phyloP scores from a whole-genome alignment of 2,329 filamentous ascomycete species.

The Exophiala spinifera region DNA sequence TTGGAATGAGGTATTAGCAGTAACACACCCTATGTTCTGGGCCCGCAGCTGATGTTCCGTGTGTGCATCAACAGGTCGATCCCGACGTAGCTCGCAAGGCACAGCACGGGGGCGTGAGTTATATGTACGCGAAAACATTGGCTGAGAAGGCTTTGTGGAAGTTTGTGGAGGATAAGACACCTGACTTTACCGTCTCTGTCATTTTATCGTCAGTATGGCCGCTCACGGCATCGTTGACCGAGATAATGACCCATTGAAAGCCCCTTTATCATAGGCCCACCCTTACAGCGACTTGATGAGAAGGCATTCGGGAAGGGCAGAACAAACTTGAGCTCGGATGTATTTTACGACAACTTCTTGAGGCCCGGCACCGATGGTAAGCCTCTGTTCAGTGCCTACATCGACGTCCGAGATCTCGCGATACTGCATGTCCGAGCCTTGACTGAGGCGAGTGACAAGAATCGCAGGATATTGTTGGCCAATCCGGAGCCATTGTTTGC shows the following conservation, averaged over 20 bases:
- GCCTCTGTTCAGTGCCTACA: constrained; percentile 5
- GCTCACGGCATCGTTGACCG: neutral
- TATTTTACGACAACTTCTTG: constrained; percentile 6
- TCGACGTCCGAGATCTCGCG: constrained; percentile 4
- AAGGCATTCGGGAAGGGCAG: neutral
- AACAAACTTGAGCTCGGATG: constrained; percentile 4
- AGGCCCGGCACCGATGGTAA: neutral
- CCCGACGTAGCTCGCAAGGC: constrained; percentile 2
- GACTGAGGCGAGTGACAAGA: neutral
- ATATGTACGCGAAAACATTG: constrained; percentile 34
- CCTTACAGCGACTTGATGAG: constrained; percentile 1
- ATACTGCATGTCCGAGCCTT: constrained; percentile 7
- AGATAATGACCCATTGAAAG: neutral
- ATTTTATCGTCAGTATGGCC: constrained; percentile 1
- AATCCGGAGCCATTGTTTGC: constrained; percentile 7
- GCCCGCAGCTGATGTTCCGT: too few relatives aligned
- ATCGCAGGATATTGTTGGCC: constrained; percentile 3
- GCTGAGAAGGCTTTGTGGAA: constrained; percentile 66
- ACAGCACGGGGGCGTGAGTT: constrained; percentile 1
- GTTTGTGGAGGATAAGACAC: constrained; percentile 53
- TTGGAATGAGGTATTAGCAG: constrained; percentile 3
- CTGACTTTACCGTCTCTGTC: constrained; percentile 45
- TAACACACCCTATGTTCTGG: too few relatives aligned
- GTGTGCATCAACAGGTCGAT: neutral
- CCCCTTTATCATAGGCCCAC: constrained; percentile 5